phyloP scores from a whole-genome alignment of 2,329 filamentous ascomycete species.

The Tricladium varicosporioides region DNA sequence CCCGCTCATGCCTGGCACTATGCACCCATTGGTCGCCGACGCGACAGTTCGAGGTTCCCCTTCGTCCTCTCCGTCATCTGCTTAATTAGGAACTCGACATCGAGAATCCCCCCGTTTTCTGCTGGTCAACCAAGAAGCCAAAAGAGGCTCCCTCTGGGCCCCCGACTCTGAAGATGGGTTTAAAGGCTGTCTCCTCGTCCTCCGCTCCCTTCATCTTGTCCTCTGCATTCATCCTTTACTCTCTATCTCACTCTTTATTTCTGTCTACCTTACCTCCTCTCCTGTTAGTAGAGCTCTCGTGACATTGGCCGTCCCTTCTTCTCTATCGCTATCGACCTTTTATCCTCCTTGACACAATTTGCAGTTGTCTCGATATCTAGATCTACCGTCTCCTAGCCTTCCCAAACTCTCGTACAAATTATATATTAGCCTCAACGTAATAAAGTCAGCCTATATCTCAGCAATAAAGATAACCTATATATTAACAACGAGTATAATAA shows the following conservation, averaged over 20 bases:
- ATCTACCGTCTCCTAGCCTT: neutral
- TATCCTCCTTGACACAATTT: neutral
- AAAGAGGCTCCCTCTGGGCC: neutral
- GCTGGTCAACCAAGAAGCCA: neutral
- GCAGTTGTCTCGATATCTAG: neutral
- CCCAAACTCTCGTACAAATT: neutral
- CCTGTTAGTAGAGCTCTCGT: neutral
- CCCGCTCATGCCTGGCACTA: neutral
- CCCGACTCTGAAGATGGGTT: neutral
- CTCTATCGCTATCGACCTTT: neutral
- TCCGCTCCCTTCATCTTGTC: neutral
- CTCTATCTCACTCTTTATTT: neutral
- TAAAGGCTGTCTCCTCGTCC: neutral
- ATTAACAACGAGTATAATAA: neutral
- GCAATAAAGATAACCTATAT: neutral
- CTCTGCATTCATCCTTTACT: neutral
- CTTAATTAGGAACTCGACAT: neutral
- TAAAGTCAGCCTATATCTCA: neutral
- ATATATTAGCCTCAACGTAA: neutral
- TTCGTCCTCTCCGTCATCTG: neutral
- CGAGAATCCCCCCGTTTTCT: neutral
- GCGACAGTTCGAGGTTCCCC: conserved; percentile 2
- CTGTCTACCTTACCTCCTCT: neutral
- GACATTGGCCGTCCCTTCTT: neutral
- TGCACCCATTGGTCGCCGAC: neutral